Conservation (phyloP, 148 eudicot species). For the Simmondsia chinensis region DNA sequence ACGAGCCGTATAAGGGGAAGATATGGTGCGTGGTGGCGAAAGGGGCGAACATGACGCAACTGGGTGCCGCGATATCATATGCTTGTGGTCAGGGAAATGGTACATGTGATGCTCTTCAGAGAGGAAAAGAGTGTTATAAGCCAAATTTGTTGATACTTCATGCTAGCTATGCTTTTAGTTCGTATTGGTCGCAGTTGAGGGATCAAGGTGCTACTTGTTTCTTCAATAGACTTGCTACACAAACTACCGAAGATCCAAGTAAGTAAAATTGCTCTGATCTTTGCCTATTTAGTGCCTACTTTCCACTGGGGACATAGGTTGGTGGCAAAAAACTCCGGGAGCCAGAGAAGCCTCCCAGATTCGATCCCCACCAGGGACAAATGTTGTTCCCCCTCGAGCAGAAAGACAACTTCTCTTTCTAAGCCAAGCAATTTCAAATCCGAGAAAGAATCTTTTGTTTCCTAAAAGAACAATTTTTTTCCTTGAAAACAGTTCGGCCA, state of each 20-base stretch:
- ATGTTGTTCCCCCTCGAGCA: no score
- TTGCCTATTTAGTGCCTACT: not conserved
- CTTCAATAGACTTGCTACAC: conserved; percentile 68
- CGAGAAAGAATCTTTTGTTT: no score
- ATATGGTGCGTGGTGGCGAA: conserved; percentile 69
- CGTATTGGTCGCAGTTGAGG: conserved; percentile 71
- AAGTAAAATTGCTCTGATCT: no score
- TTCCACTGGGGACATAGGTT: not conserved
- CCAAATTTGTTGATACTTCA: conserved; percentile 48
- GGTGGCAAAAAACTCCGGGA: not conserved
- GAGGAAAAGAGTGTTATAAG: conserved; percentile 50
- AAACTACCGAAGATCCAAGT: conserved; percentile 78
- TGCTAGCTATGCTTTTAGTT: conserved; percentile 83
- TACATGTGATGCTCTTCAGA: conserved; percentile 70
- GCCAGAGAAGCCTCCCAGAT: no score
- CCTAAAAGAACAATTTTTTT: no score
- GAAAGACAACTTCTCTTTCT: no score
- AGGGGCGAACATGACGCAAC: conserved; percentile 44
- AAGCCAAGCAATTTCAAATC: no score
- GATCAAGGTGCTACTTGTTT: conserved; percentile 60
- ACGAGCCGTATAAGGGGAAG: conserved; percentile 63
- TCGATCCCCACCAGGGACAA: no score
- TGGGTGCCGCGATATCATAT: conserved; percentile 45
- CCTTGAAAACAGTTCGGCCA: no score
- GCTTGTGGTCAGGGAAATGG: conserved; percentile 87